A percentile compares a stretch with the other conserved stretches of the same genome.
Conservation (phyloP, 176 grass and related monocot species). For the Calamus simplicifolius region DNA sequence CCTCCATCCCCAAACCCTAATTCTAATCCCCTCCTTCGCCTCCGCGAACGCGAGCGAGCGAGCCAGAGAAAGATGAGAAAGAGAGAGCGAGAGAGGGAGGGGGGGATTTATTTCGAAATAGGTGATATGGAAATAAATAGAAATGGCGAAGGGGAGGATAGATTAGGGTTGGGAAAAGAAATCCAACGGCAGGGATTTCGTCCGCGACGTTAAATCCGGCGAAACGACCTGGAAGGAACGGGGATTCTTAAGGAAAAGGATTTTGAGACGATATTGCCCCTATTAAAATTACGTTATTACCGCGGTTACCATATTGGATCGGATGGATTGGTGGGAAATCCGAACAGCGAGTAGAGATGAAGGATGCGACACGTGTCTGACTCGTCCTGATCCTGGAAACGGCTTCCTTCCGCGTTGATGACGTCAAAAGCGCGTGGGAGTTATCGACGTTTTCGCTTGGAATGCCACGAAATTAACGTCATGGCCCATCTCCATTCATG, state of each 20-base stretch:
- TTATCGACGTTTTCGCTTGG: too few relatives aligned
- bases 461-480: too few relatives aligned
- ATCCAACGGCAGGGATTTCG: slow-evolving; percentile 20
- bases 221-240: neutral
- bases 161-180: neutral
- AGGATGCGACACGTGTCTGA: too few relatives aligned
- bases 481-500: too few relatives aligned
- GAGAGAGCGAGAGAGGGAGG: slow-evolving; percentile 4
- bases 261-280: too few relatives aligned
- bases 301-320: too few relatives aligned
- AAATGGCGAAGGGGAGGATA: neutral
- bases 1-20: slow-evolving; percentile 36
- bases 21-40: slow-evolving; percentile 23
- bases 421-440: too few relatives aligned
- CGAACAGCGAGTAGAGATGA: too few relatives aligned
- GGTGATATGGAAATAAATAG: neutral
- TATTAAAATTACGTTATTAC: too few relatives aligned
- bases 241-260: neutral
- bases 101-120: neutral
- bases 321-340: too few relatives aligned
- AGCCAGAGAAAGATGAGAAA: neutral
- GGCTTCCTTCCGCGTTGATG: too few relatives aligned
- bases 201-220: neutral
- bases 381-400: too few relatives aligned
- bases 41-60: neutral